Base-by-base conservation (phyloP, 1,139 yeast genomes). In the Zhuliangozyma blackwelliae region DNA sequence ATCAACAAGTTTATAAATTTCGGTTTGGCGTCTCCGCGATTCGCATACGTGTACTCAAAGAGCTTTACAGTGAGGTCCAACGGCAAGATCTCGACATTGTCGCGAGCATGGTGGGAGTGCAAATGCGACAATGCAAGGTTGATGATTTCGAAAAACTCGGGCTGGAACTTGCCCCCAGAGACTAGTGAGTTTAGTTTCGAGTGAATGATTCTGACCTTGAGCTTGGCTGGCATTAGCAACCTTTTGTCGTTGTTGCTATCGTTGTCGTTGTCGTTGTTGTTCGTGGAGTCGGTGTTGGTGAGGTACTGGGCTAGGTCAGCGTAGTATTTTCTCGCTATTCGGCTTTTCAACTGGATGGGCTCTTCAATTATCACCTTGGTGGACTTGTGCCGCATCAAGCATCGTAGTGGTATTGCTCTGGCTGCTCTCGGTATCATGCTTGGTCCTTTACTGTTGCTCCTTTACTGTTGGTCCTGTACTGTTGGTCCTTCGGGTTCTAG, bases 321-420 rank as follows among this genome's bases (percentile, higher is more conserved):
- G 26, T 41, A 35, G 22, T 31, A 33, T 12, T 23, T 27, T 26
- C 35, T 36, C 3, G 38, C 20, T 7, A 7, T 31, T n/a, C 33
- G 30, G 28, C 39, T 33, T n/a, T 33, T 10, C 23, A 35, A 40
- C 12, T 19, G 8, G 21, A 28, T 10, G 2, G 43, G 43, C 29
- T 37, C 41, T 27, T 43, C 46, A n/a, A 41, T 32, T 28, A 38
- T 33, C 22, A 30, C 10, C 19, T 35, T 31, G 12, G 29, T 29
- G 2, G 25, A 8, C 31, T n/a, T 22, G 9, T 3, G 5, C 23
- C 23, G 23, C 5, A 22, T 9, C 10, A 22, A 9, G 23, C 23
- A 22, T 22, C 23, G 7, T 22, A 7, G 23, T 22, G 23, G 23
- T 22, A 6, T 5, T 7, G 23, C 10, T 7, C 23, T 22, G 23